Evolutionary conservation across 176 grass and related monocot genomes (phyloP).

Genomic region (Carex pumila): DNA sequence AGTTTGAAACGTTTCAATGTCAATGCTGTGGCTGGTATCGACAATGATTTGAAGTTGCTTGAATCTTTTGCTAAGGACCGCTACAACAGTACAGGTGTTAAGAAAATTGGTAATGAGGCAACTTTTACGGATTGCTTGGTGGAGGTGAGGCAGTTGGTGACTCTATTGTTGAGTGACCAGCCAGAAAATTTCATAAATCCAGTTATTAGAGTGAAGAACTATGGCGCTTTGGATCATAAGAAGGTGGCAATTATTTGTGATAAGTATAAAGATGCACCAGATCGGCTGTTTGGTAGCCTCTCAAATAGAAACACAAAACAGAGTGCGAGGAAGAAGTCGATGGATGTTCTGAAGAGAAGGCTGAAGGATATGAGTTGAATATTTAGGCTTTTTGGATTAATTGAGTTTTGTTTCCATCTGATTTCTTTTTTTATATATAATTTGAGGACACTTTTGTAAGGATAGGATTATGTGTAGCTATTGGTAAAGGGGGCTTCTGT

Average conservation of each 20-base stretch:
- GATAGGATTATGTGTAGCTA: background rate
- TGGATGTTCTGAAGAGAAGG: slow-evolving; percentile 85
- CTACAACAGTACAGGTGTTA: slow-evolving; percentile 54
- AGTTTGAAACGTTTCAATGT: slow-evolving; percentile 78
- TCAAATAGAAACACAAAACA: slow-evolving; percentile 54
- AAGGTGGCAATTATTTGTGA: slow-evolving; percentile 65
- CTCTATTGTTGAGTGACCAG: slow-evolving; percentile 85
- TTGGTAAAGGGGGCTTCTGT: background rate
- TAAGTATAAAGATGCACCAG: slow-evolving; percentile 85
- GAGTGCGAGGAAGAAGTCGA: slow-evolving; percentile 75
- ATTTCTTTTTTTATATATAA: background rate
- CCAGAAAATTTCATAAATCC: slow-evolving; percentile 96
- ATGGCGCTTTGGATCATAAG: slow-evolving; percentile 76
- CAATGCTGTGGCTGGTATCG: slow-evolving; percentile 61
- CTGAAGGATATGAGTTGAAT: slow-evolving; percentile 79
- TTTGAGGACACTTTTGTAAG: background rate
- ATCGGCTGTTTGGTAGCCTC: slow-evolving; percentile 75
- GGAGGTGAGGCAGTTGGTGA: slow-evolving; percentile 76
- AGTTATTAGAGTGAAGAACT: slow-evolving; percentile 76
- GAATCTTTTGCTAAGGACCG: slow-evolving; percentile 77
- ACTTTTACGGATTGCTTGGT: slow-evolving; percentile 72
- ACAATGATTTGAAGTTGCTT: slow-evolving; percentile 76
- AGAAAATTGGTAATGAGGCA: slow-evolving; percentile 51
- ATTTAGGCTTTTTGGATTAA: background rate
- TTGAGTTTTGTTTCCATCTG: background rate